These are phyloP conservation scores for Penicillium sp. DNA, from an alignment of 2,329 filamentous ascomycete species.

Conservation along the genomic window DNA sequence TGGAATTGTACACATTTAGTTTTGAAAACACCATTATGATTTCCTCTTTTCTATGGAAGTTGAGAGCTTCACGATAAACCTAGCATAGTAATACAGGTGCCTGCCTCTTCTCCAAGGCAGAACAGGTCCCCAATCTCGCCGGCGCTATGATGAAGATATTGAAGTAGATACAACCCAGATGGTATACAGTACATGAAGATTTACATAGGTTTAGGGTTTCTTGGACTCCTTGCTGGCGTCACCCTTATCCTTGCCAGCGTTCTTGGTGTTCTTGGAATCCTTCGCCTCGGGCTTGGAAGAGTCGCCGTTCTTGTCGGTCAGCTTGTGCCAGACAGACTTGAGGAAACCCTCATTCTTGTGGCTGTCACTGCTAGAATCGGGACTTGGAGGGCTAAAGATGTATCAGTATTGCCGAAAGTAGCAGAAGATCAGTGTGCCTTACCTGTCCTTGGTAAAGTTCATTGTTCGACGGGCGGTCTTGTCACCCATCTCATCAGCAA, in stretches of 20 bases:
- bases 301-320: slow-evolving; percentile 61
- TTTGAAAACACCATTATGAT: not conserved
- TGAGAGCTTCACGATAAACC: slow-evolving; percentile 23
- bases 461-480: slow-evolving; percentile 89
- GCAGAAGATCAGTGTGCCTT: slow-evolving; percentile 30
- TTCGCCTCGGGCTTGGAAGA: slow-evolving; percentile 30
- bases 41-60: slow-evolving; percentile 14
- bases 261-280: slow-evolving; percentile 28
- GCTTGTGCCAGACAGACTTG: slow-evolving; percentile 87
- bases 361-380: slow-evolving; percentile 35
- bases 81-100: slow-evolving; percentile 24
- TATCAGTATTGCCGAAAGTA: not conserved
- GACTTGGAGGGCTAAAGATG: slow-evolving; percentile 20
- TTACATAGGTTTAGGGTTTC: slow-evolving; percentile 36
- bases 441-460: slow-evolving; percentile 66
- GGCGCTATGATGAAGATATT: slow-evolving; percentile 35
- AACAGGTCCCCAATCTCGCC: slow-evolving; percentile 32
- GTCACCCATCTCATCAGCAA: slow-evolving; percentile 94
- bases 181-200: slow-evolving; percentile 27
- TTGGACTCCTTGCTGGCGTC: slow-evolving; percentile 33
- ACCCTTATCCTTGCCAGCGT: slow-evolving; percentile 22
- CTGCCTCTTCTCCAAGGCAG: slow-evolving; percentile 17
- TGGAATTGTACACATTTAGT: not conserved
- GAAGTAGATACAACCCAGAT: slow-evolving; percentile 30
- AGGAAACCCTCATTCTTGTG: slow-evolving; percentile 86